These are phyloP conservation scores for Globisporangium barbulae DNA, from an alignment of 352 stramenopile species.

Conservation along the genomic window DNA sequence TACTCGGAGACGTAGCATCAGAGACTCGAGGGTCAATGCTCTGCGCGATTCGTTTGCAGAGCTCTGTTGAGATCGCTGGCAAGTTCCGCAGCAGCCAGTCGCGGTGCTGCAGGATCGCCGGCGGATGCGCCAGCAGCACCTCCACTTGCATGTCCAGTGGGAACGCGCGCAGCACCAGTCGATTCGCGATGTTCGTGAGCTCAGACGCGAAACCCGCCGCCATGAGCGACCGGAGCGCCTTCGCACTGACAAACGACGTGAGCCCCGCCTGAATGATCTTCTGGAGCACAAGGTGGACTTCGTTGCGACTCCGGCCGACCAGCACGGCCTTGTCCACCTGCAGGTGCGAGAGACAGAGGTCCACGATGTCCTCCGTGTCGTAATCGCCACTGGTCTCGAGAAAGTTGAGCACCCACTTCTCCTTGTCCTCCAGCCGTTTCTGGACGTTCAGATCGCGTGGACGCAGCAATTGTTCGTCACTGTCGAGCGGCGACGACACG, in stretches of 20 bases:
- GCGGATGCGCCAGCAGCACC: slow-evolving; percentile 41
- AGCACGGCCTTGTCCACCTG: slow-evolving; percentile 69
- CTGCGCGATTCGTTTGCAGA: slow-evolving; percentile 37
- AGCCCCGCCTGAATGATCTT: slow-evolving; percentile 52
- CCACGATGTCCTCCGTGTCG: slow-evolving; percentile 54
- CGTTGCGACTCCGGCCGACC: slow-evolving; percentile 43
- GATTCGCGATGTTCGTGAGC: slow-evolving; percentile 36
- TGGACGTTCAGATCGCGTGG: slow-evolving; percentile 16
- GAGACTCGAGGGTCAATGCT: slow-evolving; percentile 37
- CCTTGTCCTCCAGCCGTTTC: slow-evolving; percentile 25
- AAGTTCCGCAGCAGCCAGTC: slow-evolving; percentile 72
- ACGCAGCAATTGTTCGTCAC: slow-evolving; percentile 15
- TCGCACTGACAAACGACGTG: slow-evolving; percentile 34
- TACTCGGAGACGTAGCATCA: neutral
- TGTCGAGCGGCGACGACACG: slow-evolving; percentile 1
- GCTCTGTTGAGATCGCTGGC: slow-evolving; percentile 25
- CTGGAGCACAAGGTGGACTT: slow-evolving; percentile 43
- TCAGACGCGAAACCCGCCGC: slow-evolving; percentile 33
- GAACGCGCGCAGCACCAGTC: slow-evolving; percentile 54
- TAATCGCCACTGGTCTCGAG: slow-evolving; percentile 61
- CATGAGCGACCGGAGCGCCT: slow-evolving; percentile 38
- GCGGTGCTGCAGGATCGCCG: slow-evolving; percentile 57
- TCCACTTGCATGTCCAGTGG: slow-evolving; percentile 47
- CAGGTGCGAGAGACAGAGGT: slow-evolving; percentile 63
- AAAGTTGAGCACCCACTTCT: slow-evolving; percentile 54